Evolutionary conservation across 2,329 filamentous ascomycete genomes (phyloP), one percentile per base, ranked within the genome.

Genomic region (Verticillium longisporum): DNA sequence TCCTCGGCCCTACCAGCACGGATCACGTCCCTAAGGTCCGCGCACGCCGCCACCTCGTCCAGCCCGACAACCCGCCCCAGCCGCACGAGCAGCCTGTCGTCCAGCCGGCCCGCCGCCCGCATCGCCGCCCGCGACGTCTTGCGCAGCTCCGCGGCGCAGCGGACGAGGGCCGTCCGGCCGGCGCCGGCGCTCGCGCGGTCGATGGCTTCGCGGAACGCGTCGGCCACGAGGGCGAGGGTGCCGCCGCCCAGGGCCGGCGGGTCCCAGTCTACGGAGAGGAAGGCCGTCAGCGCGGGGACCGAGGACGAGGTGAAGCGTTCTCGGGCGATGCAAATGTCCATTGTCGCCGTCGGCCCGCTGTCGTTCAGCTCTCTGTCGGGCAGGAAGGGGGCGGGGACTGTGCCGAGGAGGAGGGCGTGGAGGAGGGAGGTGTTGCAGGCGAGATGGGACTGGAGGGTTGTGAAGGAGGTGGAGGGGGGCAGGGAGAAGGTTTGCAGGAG

Each of bases 371-470:
- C 32, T 55, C 14, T 55, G 14, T 2, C 26, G 26, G 61, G 58
- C 6, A 55, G 32, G 41, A 37, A 33, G 2, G 62, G 61, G 2
- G 26, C 41, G 4, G 62, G 62, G 57, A 63, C 15, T 36, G 53
- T 9, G 34, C 62, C 57, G 45, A 64, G 57, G 50, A 37, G 37
- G n/a, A 69, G 64, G 61, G 68, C 65, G 18, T 63, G 61, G 34
- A 70, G 45, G 57, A 71, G 60, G 57, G 59, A 58, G 41, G 56
- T 54, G 56, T 71, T 71, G 14, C 58, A 41, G 9, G 60, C 58
- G 34, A 71, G 61, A 58, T 62, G 64, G 13, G 15, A 9, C 55
- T 68, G 53, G 18, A 68, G 33, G 11, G 21, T 18, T 5, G 55
- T 11, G 45, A 60, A 61, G 45, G 61, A 15, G 13, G 60, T 57